Base-by-base conservation (phyloP, 331 rosid species). In the Malus hybrid region DNA sequence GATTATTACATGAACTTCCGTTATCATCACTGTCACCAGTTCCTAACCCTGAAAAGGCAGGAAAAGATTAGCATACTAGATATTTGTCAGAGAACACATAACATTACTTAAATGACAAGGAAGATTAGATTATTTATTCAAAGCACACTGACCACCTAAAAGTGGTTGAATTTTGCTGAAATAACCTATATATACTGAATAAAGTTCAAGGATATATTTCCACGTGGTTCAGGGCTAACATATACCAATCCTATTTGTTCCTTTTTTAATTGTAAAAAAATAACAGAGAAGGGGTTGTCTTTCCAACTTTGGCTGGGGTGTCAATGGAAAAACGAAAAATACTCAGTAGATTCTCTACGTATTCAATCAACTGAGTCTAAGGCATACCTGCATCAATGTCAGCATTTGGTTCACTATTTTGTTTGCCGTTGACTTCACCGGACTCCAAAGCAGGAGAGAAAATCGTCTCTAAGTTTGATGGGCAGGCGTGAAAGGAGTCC, bases 391-490 rank as follows among this genome's bases (percentile, higher is more conserved):
- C 78, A 80, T 87, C 87, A 69, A 66, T 81, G 79, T 84, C 93
- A 33, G 75, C 75, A 77, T 73, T 75, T 57, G 72, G 85, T 82
- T 86, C 89, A 73, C 79, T 73, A 81, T 72, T 80, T 68, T 59
- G 85, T 81, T 82, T 87, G 56, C 78, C 70, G 48, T 76, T 80
- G 73, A 80, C 83, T 79, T 88, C 95, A 57, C 84, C 42, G 32
- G 87, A 84, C 83, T 90, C 92, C 72, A 91, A 84, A 76, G 88
- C 85, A 87, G 97, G 97, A 84, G 99, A 94, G 85, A 94, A 94
- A 64, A 94, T 87, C 16, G 97, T 85, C 80, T 86, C 93, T 50
- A 90, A 59, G 87, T 84, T 85, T 63, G 87, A 82, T 50, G 88
- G 71, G 78, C 80, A 85, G 46, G 78, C 65, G 52, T 76, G 69